Percentiles rank a stretch among this genome's conserved stretches.
Evolutionary conservation across 208 protist species (phyloP).

Genomic region (Leishmania lainsoni): DNA sequence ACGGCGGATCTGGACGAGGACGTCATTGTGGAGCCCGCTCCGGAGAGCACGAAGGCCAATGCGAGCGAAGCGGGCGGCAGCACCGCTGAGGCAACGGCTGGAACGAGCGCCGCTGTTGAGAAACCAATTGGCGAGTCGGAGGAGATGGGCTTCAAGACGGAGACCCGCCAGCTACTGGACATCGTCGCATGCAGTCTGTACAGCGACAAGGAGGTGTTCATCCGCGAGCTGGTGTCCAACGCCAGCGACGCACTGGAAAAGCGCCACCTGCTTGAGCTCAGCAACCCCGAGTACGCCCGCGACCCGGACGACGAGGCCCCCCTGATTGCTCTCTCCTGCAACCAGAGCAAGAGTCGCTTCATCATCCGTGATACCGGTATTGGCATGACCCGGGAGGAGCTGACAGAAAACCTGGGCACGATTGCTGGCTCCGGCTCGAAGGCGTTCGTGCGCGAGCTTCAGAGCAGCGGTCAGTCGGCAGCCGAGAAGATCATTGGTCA

Average conservation of each 20-base stretch:
- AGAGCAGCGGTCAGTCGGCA: slow-evolving; percentile 66
- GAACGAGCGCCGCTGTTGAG: slow-evolving; percentile 47
- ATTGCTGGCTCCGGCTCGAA: slow-evolving; percentile 93
- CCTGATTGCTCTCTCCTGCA: slow-evolving; percentile 82
- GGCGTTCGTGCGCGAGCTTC: slow-evolving; percentile 87
- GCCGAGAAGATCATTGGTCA: slow-evolving; percentile 95
- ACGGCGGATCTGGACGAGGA: slow-evolving; percentile 78
- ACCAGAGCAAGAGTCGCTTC: slow-evolving; percentile 93
- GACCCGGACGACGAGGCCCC: slow-evolving; percentile 82
- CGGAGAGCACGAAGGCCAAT: slow-evolving; percentile 26
- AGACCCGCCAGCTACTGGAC: slow-evolving; percentile 98
- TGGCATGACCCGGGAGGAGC: slow-evolving; percentile 97
- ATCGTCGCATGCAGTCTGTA: slow-evolving; percentile 98
- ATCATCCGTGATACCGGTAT: slow-evolving; percentile 96
- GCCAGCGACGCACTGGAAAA: slow-evolving; percentile 98
- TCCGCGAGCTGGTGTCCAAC: slow-evolving; percentile 98
- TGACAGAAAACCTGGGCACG: slow-evolving; percentile 96
- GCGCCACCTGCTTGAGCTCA: slow-evolving; percentile 86
- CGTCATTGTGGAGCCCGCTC: slow-evolving; percentile 80
- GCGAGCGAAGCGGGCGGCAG: slow-evolving; percentile 23
- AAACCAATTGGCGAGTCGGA: slow-evolving; percentile 74
- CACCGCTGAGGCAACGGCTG: slow-evolving; percentile 12
- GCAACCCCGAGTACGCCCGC: slow-evolving; percentile 82
- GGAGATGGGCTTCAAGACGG: slow-evolving; percentile 96
- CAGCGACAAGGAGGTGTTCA: slow-evolving; percentile 98